Evolutionary conservation across 2,329 filamentous ascomycete genomes (phyloP), one percentile per base, ranked within the genome.

Genomic region (Botrytis porri): DNA sequence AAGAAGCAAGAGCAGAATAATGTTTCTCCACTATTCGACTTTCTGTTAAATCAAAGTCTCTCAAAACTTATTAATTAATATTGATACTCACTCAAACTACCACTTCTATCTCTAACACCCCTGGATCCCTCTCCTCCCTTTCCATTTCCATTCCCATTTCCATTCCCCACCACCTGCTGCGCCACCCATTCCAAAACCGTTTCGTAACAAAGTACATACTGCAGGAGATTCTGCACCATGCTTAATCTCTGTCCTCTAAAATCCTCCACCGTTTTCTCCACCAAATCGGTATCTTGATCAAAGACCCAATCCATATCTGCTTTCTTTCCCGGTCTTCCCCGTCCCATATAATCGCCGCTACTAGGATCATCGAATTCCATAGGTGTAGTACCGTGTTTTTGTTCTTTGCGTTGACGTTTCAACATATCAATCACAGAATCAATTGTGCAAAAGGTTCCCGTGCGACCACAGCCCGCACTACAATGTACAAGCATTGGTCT

Each of bases 121-220:
- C 63, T 45, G 7, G n/a, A 18, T 29, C 43, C 35, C 43, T 20
- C 63, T 16, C 45, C 32, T 5, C 43, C 41, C 35, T 37, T 66
- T 5, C 43, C 78, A 71, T 77, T 79, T 32, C 76, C 78, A 71
- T 77, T 79, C n/a, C 76, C 78, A 62, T 77, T 76, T 43, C 77
- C 75, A 4, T 73, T 74, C 0, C 69, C 70, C 2, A 57, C 61
- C 32, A 43, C 75, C 72, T 81, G 78, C 66, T 81, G 78, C 12
- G 86, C 85, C 41, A 96, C 82, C 94, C 95, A 99, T 82, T 98
- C 95, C 71, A 97, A 84, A 10, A 98, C 87, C 59, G 93, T 97
- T 84, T 99, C 96, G 82, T 99, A 99, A 82, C 96, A 99, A 48
- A 99, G 88, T 67, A 98, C 95, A 83, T 92, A 98, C 81, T 99